phyloP scores from a whole-genome alignment of 495 filamentous ascomycete species.

The Hypoxylon intermedium region DNA sequence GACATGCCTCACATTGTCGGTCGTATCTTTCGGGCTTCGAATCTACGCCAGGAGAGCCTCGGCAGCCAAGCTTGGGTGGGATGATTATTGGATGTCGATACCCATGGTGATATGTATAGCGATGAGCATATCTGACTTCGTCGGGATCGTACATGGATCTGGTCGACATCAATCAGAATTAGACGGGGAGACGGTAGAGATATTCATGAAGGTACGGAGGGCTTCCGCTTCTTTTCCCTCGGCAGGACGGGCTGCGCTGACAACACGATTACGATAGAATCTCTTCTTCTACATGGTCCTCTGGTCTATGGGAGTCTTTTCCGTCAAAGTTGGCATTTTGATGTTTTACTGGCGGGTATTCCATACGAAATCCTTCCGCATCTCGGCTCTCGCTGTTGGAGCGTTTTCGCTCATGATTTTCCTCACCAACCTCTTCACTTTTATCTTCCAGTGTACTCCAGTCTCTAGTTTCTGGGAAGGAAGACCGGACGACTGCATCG shows the following conservation, averaged over 20 bases:
- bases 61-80: conserved; percentile 50
- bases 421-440: conserved; percentile 51
- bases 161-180: conserved; percentile 25
- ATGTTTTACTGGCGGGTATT: conserved; percentile 56
- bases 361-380: conserved; percentile 47
- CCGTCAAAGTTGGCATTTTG: conserved; percentile 49
- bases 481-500: conserved; percentile 50
- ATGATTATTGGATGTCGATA: conserved; percentile 51
- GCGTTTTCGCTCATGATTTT: conserved; percentile 49
- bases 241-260: neutral
- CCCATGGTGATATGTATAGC: conserved; percentile 45
- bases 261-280: conserved; percentile 28
- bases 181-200: conserved; percentile 33
- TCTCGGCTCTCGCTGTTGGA: conserved; percentile 49
- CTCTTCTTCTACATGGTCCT: conserved; percentile 53
- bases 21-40: conserved; percentile 33
- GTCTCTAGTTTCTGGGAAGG: conserved; percentile 52
- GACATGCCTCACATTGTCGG: conserved; percentile 28
- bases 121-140: conserved; percentile 32
- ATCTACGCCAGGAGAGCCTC: conserved; percentile 27
- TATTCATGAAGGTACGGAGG: conserved; percentile 26
- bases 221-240: conserved; percentile 14
- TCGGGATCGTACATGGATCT: conserved; percentile 30
- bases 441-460: conserved; percentile 56
- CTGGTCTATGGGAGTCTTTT: conserved; percentile 46